These are phyloP conservation scores for Trichoderma koningii DNA, from an alignment of 2,329 filamentous ascomycete genomes.

Conservation along the genomic window DNA sequence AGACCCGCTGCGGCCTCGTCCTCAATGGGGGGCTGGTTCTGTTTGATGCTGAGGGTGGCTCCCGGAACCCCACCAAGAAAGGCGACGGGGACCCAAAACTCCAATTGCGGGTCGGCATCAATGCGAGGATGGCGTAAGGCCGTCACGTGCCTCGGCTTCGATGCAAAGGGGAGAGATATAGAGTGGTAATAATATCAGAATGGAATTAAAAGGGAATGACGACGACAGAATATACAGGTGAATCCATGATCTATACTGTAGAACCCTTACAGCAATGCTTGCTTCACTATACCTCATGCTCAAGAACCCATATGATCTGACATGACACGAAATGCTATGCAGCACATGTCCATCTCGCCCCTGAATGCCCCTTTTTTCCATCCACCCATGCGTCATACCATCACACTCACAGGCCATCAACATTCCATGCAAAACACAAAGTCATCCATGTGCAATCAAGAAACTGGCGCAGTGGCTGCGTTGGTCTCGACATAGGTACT, in stretches of 20 bases:
- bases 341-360: no score
- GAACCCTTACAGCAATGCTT: no score
- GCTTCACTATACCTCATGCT: no score
- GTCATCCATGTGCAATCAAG: constrained; percentile 1
- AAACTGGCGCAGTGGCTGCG: constrained; percentile 25
- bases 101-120: neutral
- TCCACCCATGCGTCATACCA: no score
- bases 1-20: constrained; percentile 27
- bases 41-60: neutral
- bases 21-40: neutral
- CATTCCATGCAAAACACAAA: neutral
- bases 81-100: no score
- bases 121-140: constrained; percentile 15
- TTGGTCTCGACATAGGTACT: constrained; percentile 27
- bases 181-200: neutral
- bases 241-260: no score
- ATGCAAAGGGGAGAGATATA: neutral
- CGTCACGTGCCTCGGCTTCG: constrained; percentile 6
- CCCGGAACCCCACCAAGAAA: no score
- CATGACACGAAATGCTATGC: no score
- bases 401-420: no score
- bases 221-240: neutral
- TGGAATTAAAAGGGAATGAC: neutral
- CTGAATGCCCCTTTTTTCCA: no score
- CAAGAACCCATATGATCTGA: no score